Evolutionary conservation across 2,329 filamentous ascomycete species (phyloP).

Genomic region (Peltaster fructicola): DNA sequence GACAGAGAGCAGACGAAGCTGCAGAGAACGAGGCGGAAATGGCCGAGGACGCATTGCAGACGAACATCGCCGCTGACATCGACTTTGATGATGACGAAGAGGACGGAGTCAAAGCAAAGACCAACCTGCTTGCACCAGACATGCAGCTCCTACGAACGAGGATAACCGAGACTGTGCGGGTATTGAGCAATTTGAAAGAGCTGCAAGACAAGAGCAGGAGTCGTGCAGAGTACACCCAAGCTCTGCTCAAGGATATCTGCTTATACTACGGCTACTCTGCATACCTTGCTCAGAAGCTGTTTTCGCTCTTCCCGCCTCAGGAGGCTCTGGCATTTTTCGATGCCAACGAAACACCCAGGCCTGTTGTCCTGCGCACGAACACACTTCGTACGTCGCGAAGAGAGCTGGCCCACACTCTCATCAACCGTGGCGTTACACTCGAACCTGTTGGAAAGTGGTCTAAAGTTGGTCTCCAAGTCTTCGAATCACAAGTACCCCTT

Average conservation of each 20-base stretch:
- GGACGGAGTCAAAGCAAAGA: conserved; percentile 31
- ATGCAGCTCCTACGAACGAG: conserved; percentile 73
- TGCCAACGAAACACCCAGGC: conserved; percentile 86
- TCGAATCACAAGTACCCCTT: conserved; percentile 72
- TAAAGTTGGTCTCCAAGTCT: conserved; percentile 92
- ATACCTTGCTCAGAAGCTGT: conserved; percentile 90
- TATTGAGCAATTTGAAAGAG: conserved; percentile 74
- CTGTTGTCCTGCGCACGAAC: conserved; percentile 92
- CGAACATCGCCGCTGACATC: conserved; percentile 68
- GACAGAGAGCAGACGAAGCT: conserved; percentile 56
- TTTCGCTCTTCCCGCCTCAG: conserved; percentile 75
- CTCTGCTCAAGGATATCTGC: conserved; percentile 82
- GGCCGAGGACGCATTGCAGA: conserved; percentile 71
- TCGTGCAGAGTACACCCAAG: conserved; percentile 70
- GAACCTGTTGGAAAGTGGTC: conserved; percentile 98
- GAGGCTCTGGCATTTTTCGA: conserved; percentile 98
- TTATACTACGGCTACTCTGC: conserved; percentile 92
- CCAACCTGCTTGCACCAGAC: conserved; percentile 59
- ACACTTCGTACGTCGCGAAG: conserved; percentile 61
- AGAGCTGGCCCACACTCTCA: conserved; percentile 80
- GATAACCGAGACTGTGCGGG: conserved; percentile 83
- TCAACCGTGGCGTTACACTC: conserved; percentile 88
- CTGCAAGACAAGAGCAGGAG: conserved; percentile 65
- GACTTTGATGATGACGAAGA: conserved; percentile 44
- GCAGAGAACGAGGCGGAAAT: conserved; percentile 74